phyloP scores from a whole-genome alignment of 139 green algal species.

The Eudorina sp. region DNA sequence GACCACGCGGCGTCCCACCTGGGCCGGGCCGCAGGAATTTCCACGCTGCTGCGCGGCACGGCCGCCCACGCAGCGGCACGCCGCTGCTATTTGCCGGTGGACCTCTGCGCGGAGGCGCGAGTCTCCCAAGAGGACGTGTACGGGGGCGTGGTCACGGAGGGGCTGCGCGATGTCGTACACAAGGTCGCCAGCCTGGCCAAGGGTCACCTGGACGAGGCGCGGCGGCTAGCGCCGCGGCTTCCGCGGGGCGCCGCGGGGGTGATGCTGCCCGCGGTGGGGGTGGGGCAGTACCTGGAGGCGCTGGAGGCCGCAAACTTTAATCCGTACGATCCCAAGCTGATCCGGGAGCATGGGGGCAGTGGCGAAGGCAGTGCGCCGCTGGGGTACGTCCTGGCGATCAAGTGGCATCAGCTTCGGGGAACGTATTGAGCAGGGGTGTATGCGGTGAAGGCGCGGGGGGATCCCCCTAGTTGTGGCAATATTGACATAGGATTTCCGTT shows the following conservation, averaged over 20 bases:
- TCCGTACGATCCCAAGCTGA: constrained; percentile 67
- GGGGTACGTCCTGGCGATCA: constrained; percentile 73
- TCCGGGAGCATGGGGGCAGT: neutral
- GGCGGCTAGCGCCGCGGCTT: constrained; percentile 56
- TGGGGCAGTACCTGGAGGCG: constrained; percentile 72
- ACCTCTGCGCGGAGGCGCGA: constrained; percentile 37
- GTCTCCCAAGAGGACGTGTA: constrained; percentile 63
- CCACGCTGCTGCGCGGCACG: constrained; percentile 75
- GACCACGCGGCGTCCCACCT: constrained; percentile 85
- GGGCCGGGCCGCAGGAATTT: constrained; percentile 83
- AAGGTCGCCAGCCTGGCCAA: constrained; percentile 74
- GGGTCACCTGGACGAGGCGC: constrained; percentile 78
- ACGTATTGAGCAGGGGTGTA: constrained; percentile 37
- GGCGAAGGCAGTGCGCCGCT: constrained; percentile 64
- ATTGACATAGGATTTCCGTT: too few relatives aligned
- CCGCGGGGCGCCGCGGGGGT: constrained; percentile 53
- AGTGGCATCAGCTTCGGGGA: constrained; percentile 66
- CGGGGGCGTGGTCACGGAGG: constrained; percentile 50
- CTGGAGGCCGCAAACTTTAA: constrained; percentile 79
- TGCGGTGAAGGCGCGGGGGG: neutral
- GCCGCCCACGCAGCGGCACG: constrained; percentile 64
- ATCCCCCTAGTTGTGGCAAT: too few relatives aligned
- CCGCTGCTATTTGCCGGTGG: constrained; percentile 69
- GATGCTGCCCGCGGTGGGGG: constrained; percentile 70
- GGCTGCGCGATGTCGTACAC: constrained; percentile 70